Base-by-base conservation (phyloP, 495 filamentous ascomycete species). In the Aspergillus haitiensis region DNA sequence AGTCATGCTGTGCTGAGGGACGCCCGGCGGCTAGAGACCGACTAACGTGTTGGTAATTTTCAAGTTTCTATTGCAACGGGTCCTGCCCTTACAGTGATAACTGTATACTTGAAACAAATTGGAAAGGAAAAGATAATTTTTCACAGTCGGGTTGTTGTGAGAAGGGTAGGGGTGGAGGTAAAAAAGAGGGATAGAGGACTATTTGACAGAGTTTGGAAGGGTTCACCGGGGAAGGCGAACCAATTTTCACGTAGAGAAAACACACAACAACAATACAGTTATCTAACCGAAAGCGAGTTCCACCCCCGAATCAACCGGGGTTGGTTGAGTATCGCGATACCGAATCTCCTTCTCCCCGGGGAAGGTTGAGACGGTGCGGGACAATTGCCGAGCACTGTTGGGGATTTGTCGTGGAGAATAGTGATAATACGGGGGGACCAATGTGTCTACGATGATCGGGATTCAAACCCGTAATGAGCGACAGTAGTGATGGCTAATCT, bases 1-100 rank as follows among this genome's bases (percentile, higher is more conserved):
- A 63, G 65, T 52, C 74, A 75, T 73, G 8, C 27, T 36, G 53
- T 34, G 15, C 21, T 39, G 15, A 35, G 34, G 32, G 11, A 27
- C 54, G 18, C 36, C 10, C 15, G 40, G 31, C 37, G 46, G 34
- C 45, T n/a, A 34, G 18, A 54, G 21, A 27, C 21, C 21, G 21
- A 11, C 45, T n/a, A n/a, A 34, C 36, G 13, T 46, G 10, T 27
- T 32, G 51, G 40, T 0, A 15, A 32, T 12, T 6, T 42, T 39
- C 18, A 32, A 16, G 11, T 42, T 32, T 12, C n/a, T 45, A 40
- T 36, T 12, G 15, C 35, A n/a, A 35, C 11, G 27, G 9, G 37
- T 57, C 46, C 55, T 37, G n/a, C 55, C 55, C 45, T 39, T 35
- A 0, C 15, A 13, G 47, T 44, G 47, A 7, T 18, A 7, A 16